Base-by-base conservation (phyloP, 1,284 basidiomycete species). In the Ceratobasidium sp. region DNA sequence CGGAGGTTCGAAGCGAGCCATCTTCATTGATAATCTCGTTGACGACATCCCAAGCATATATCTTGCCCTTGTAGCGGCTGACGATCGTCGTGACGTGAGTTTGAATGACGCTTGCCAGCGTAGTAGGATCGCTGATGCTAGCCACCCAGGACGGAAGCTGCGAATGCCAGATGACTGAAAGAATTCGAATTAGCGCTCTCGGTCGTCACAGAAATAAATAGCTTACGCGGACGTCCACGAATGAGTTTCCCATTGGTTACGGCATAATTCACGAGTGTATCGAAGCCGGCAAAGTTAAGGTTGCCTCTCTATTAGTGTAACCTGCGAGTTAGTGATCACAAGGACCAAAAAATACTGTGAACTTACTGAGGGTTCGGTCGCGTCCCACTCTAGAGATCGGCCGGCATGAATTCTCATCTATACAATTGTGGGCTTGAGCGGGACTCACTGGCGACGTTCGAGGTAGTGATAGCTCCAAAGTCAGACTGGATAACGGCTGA, bases 91-190 rank as follows among this genome's bases (percentile, higher is more conserved):
- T 82, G 79, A 87, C 86, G 80, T 88, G 87, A 80, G 84, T 87
- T 81, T 88, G 84, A 76, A 86, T 85, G 80, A 87, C 86, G 1
- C 82, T 69, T 5, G 81, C 80, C 64, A 81, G 61, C 15, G 80
- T 81, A 28, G 63, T 44, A 13, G 46, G 12, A 58, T 70, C 71
- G 20, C 33, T 61, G 51, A 79, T 73, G 20, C 77, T 78, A 20
- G 83, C 83, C 5, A 88, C 88, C 88, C 88, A 89, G 55, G 81
- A 78, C 5, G 89, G 89, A 46, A 89, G 86, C 79, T 89, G 88
- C 72, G 85, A 86, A 83, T 88, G 86, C 88, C 89, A 89, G 67
- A 89, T 55, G 40, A 89, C 83, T 13, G 88, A 20, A 6, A 20
- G 18, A 18, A 20, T 4, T 18, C 5, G 15, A 5, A 18, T 51